Base-by-base conservation (phyloP, 345 rosid species). In the Aquilaria malaccensis region DNA sequence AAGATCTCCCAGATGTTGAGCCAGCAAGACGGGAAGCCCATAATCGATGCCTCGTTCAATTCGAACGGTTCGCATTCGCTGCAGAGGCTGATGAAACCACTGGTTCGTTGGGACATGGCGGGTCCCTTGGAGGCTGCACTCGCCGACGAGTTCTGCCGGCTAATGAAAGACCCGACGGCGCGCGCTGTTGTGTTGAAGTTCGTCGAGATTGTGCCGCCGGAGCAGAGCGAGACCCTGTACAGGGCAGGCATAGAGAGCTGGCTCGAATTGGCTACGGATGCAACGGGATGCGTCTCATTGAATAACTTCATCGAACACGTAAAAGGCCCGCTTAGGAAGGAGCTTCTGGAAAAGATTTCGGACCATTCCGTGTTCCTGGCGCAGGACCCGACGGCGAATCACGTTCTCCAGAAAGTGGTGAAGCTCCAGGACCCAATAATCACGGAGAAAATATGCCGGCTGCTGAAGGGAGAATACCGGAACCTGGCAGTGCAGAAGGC, bases 261-360 rank as follows among this genome's bases (percentile, higher is more conserved):
- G 22, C 47, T 41, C 3, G 2, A 52, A 22, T 37, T 52, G 11
- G 41, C 50, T 2, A 52, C 37, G 10, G 33, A 62, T 30, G 56
- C 50, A 32, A 29, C 10, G 9, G 57, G 65, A 33, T 33, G 57
- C 3, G 9, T 3, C 13, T 51, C 65, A 7, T 10, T 62, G 33
- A 62, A 41, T 48, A 6, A 11, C 2, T 37, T 51, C 49, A 37
- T 62, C 15, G 2, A 3, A 11, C 65, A 56, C 1, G 52, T 37
- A 33, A 62, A 22, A 62, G 57, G 65, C 12, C 65, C 50, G 0
- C 48, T 32, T 12, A 53, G 65, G 43, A 33, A 33, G 41, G 22
- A 62, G 13, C 66, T 52, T 13, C 50, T 62, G 12, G 10, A 22
- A 13, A 12, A 4, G 13, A 52, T 62, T 0, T 33, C 9, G 9